Evolutionary conservation across 2,329 filamentous ascomycete genomes (phyloP).

Genomic region (Pseudogymnoascus sp.): DNA sequence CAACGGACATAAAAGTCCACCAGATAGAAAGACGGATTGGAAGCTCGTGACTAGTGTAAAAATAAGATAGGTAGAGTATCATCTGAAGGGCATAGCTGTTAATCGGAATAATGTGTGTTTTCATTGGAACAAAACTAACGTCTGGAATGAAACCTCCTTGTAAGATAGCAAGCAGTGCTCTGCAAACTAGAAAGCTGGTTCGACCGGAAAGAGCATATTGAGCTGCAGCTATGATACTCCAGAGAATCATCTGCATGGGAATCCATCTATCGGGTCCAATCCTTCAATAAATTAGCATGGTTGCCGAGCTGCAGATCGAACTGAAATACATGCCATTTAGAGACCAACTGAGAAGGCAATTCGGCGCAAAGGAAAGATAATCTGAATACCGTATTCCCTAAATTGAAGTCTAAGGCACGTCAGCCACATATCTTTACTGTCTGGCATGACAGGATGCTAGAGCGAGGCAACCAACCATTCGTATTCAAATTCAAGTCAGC

Average conservation of each 20-base stretch:
- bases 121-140: constrained; percentile 46
- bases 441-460: no score
- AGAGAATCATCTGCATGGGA: constrained; percentile 45
- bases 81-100: constrained; percentile 31
- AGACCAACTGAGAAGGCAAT: constrained; percentile 45
- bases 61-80: constrained; percentile 23
- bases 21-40: constrained; percentile 21
- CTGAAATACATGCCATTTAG: constrained; percentile 43
- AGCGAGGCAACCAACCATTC: constrained; percentile 29
- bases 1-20: constrained; percentile 18
- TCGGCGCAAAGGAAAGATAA: constrained; percentile 34
- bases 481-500: constrained; percentile 40
- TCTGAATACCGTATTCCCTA: constrained; percentile 37
- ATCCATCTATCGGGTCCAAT: constrained; percentile 45
- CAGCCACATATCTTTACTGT: constrained; percentile 8
- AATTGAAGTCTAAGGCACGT: constrained; percentile 35
- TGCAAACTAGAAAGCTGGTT: constrained; percentile 26
- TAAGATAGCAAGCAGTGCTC: constrained; percentile 20
- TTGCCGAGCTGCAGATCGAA: constrained; percentile 49
- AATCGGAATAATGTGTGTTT: constrained; percentile 32
- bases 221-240: constrained; percentile 46
- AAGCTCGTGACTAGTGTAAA: constrained; percentile 23
- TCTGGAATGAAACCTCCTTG: constrained; percentile 26
- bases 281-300: constrained; percentile 47
- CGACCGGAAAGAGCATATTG: constrained; percentile 29